A percentile compares a stretch with the other conserved stretches of the same genome.
Conservation (phyloP, 352 stramenopile species). For the Aphanomyces invadans region DNA sequence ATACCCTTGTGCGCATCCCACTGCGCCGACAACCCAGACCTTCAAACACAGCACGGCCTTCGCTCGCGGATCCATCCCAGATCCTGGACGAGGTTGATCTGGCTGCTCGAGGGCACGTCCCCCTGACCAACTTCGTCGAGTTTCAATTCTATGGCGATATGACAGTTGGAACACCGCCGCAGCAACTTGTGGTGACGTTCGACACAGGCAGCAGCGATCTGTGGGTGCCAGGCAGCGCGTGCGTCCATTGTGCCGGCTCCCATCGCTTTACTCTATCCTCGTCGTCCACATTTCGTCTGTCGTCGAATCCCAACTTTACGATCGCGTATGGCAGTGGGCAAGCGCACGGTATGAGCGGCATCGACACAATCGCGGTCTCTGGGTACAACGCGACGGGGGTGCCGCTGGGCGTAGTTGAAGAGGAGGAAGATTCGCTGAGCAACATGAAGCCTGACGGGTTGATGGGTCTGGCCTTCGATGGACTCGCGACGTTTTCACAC, state of each 20-base stretch:
- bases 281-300: slow-evolving; percentile 43
- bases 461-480: slow-evolving; percentile 93
- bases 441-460: slow-evolving; percentile 91
- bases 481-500: slow-evolving; percentile 77
- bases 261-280: slow-evolving; percentile 42
- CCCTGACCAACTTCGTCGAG: slow-evolving; percentile 75
- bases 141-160: slow-evolving; percentile 77
- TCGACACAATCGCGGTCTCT: slow-evolving; percentile 46
- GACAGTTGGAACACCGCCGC: slow-evolving; percentile 49
- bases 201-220: slow-evolving; percentile 77
- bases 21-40: slow-evolving; percentile 3
- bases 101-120: slow-evolving; percentile 35
- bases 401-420: slow-evolving; percentile 51
- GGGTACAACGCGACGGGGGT: slow-evolving; percentile 39
- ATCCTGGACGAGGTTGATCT: slow-evolving; percentile 33
- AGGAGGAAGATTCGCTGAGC: slow-evolving; percentile 66
- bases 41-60: neutral
- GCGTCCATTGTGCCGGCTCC: slow-evolving; percentile 45
- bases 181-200: slow-evolving; percentile 69
- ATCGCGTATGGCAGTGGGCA: slow-evolving; percentile 72
- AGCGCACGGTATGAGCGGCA: slow-evolving; percentile 51
- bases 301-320: slow-evolving; percentile 39
- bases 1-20: slow-evolving; percentile 14
- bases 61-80: neutral
- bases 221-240: slow-evolving; percentile 56